These are phyloP conservation scores for Favolaschia claudopus DNA, from an alignment of 768 basidiomycete genomes.

Conservation along the genomic window DNA sequence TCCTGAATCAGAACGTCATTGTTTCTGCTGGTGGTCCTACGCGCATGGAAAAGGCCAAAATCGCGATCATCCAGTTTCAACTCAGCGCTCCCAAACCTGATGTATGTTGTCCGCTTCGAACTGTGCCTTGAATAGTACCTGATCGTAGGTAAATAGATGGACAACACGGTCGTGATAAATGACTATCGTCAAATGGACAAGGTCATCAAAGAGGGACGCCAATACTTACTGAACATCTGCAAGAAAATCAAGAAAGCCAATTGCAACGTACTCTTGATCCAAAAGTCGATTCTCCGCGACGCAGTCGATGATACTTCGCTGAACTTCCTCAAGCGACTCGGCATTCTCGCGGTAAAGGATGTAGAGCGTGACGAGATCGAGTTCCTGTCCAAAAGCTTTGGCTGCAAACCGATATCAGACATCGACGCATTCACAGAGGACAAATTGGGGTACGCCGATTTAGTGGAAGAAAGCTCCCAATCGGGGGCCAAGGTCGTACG, in stretches of 20 bases:
- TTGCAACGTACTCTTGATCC: conserved; percentile 98
- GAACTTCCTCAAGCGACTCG: conserved; percentile 95
- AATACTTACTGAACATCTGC: conserved; percentile 96
- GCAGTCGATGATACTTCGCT: conserved; percentile 99
- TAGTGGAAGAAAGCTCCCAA: conserved; percentile 88
- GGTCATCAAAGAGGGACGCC: conserved; percentile 98
- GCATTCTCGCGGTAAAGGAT: conserved; percentile 96
- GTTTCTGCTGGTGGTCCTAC: conserved; percentile 91
- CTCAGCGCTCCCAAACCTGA: conserved; percentile 97
- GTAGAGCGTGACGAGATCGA: conserved; percentile 99
- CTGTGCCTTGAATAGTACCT: conserved; percentile 14
- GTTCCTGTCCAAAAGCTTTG: conserved; percentile 93
- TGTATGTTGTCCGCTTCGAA: conserved; percentile 54
- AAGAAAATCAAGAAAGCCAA: conserved; percentile 99
- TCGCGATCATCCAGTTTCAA: conserved; percentile 98
- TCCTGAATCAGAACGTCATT: conserved; percentile 96
- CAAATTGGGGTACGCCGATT: conserved; percentile 95
- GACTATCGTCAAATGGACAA: conserved; percentile 99
- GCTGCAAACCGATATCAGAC: conserved; percentile 95
- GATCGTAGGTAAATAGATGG: conserved; percentile 73
- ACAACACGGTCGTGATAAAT: conserved; percentile 98
- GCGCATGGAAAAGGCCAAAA: conserved; percentile 97
- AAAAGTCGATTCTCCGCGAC: conserved; percentile 98
- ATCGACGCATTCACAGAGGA: conserved; percentile 98
- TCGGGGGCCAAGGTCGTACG: conserved; percentile 91